Base-by-base conservation (phyloP, 495 filamentous ascomycete genomes). In the Penicillium angulare region DNA sequence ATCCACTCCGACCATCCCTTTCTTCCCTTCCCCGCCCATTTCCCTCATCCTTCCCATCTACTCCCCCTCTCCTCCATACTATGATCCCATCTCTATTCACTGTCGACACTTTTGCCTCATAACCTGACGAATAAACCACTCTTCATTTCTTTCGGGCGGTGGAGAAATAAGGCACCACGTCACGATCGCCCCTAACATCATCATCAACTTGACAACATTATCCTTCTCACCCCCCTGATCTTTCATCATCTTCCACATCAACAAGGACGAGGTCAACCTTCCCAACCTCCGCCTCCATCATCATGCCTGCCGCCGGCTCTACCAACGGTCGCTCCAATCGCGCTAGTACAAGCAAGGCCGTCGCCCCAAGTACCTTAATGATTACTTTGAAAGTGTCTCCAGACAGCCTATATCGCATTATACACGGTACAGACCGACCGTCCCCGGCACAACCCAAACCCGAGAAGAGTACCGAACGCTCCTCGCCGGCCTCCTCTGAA, bases 331-430 rank as follows among this genome's bases (percentile, higher is more conserved):
- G 67, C 61, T 66, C 71, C 52, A 68, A 61, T 55, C 56, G 66
- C 47, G 62, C 73, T 27, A 59, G 61, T 16, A 39, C 47, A 42
- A 50, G 55, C 40, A 79, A 79, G 64, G 60, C n/a, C n/a, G n/a
- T 68, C 39, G 22, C 53, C 5, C 27, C 46, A 40, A 57, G 45
- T 33, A 61, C 57, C 45, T 78, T 80, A 59, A 60, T 82, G 23
- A 56, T 87, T 61, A 70, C 70, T 35, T 71, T 87, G 20, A 81
- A 78, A 61, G 63, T 87, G 42, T 63, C 78, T 5, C 62, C 76
- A 26, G 64, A 74, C 2, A 39, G 61, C 16, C 69, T 88, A 7
- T 63, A 61, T 43, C 66, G 64, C 20, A 83, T 86, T 53, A 60
- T 68, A 23, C 59, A 51, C 32, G 58, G 64, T 29, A 17, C 57